A percentile compares a stretch with the other conserved stretches of the same genome.
These are phyloP conservation scores for Tinospora cordifolia DNA, from an alignment of 164 flowering plant genomes.

Conservation along the genomic window DNA sequence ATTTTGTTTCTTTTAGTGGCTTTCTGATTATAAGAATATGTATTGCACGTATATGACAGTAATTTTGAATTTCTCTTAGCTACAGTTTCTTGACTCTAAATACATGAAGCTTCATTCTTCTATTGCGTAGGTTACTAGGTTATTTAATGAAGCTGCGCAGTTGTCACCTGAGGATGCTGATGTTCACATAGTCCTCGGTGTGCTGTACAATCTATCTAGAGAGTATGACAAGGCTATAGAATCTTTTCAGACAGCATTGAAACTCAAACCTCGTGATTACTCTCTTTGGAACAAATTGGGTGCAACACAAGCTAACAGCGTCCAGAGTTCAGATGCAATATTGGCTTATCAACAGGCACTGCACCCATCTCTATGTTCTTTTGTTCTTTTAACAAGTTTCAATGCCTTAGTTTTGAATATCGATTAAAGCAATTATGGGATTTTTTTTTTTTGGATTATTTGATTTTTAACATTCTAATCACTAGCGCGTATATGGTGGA, in stretches of 20 bases:
- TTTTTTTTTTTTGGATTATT: no score
- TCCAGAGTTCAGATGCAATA: constrained; percentile 95
- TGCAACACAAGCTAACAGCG: constrained; percentile 97
- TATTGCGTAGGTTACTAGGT: constrained; percentile 52
- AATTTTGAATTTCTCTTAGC: not conserved
- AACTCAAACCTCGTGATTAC: constrained; percentile 88
- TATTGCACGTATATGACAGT: not conserved
- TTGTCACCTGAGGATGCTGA: constrained; percentile 93
- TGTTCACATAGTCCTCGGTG: constrained; percentile 92
- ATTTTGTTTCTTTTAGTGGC: not conserved
- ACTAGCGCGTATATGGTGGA: no score
- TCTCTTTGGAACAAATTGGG: constrained; percentile 99
- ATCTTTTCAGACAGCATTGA: constrained; percentile 70
- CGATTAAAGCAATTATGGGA: no score
- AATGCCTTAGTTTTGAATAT: no score
- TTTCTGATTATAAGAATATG: not conserved
- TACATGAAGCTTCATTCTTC: constrained; percentile 1
- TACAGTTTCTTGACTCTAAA: not conserved
- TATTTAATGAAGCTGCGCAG: constrained; percentile 83
- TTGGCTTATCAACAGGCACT: constrained; percentile 84
- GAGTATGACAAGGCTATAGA: constrained; percentile 79
- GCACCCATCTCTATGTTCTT: no score
- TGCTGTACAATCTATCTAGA: constrained; percentile 76
- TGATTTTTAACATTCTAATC: no score
- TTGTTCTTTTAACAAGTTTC: no score